Base-by-base conservation (phyloP, 2,329 filamentous ascomycete genomes). In the Alternaria triticina region DNA sequence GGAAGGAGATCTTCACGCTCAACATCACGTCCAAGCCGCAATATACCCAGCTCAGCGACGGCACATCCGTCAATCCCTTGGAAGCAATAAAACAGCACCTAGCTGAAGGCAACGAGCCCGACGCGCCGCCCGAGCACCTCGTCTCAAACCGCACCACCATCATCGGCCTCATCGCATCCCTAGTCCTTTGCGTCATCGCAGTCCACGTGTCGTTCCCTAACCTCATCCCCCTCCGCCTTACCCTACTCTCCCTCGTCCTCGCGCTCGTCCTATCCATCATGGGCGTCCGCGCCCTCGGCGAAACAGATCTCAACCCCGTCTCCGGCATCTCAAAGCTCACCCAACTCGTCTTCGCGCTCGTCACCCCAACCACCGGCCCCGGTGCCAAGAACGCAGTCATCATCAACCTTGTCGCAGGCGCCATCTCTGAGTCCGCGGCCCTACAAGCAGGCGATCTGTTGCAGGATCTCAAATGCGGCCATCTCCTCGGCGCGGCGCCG, bases 271-370 rank as follows among this genome's bases (percentile, higher is more conserved):
- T 90, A 11, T 87, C 85, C 40, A 83, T 90, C 59, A 89, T 90
- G 87, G 88, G 87, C 47, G 88, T 90, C 3, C 86, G 88, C 44
- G 88, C 88, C 0, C 81, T 89, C 0, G 89, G 89, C 45, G 89
- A 98, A 83, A 98, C 96, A 6, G 96, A 99, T 74, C 85, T 99
- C 10, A 98, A 98, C 76, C 96, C 96, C 0, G 96, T 98, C 3
- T 97, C 93, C 1, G 96, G 96, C 33, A 99, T 98, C 79, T 95
- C 91, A 77, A 99, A 99, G 82, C 86, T 99, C 4, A 97, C 96
- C 0, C 96, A 99, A 80, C 88, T 99, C 3, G 91, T 98, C 76
- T 98, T 99, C 79, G 96, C 96, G 3, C 83, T 97, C 54, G 92
- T 96, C 43, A 94, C 96, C 3, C 94, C 96, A 0, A 76, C 73